Evolutionary conservation across 352 stramenopile genomes (phyloP), one percentile per base, ranked within the genome.

Genomic region (Globisporangium irregulare): DNA sequence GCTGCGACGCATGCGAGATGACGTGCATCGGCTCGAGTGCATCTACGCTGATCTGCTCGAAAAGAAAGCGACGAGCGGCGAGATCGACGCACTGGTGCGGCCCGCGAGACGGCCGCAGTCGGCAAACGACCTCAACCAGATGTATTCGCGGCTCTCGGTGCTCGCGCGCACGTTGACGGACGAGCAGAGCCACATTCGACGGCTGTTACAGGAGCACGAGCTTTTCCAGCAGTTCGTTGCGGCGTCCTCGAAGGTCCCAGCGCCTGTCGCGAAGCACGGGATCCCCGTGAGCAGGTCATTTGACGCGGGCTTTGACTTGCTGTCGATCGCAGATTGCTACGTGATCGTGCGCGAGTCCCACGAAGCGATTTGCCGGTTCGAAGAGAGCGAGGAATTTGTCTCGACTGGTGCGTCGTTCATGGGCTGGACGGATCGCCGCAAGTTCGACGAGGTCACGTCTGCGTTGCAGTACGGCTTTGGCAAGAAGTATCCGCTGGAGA

Each of bases 311-410:
- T 76, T 80, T 24, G 59, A 58, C 0, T 43, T 62, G 34, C 62
- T 74, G 8, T 70, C 72, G 0, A 38, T 62, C 1, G 69, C 67
- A 3, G 76, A 78, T 25, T 84, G 76, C 64, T 82, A 82, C 62
- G 78, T 76, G n/a, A 73, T 87, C 56, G 69, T 91, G 22, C 81
- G 76, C 18, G 80, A 91, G 56, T 83, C 78, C 36, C 85, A 85
- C 61, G 74, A 84, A 46, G 70, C 77, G n/a, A 86, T 90, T 43
- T 71, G 67, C 24, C 66, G 69, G 25, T 82, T 82, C n/a, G 75
- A 81, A 25, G 56, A 72, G n/a, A 65, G 69, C 25, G 63, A 71
- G 9, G 62, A 78, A n/a, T 81, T 76, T 55, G 53, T 77, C 58
- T 78, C 76, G 0, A 82, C 77, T 1, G 78, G 78, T 29, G 70